phyloP scores from a whole-genome alignment of 352 stramenopile species.

The Lagenidium giganteum region DNA sequence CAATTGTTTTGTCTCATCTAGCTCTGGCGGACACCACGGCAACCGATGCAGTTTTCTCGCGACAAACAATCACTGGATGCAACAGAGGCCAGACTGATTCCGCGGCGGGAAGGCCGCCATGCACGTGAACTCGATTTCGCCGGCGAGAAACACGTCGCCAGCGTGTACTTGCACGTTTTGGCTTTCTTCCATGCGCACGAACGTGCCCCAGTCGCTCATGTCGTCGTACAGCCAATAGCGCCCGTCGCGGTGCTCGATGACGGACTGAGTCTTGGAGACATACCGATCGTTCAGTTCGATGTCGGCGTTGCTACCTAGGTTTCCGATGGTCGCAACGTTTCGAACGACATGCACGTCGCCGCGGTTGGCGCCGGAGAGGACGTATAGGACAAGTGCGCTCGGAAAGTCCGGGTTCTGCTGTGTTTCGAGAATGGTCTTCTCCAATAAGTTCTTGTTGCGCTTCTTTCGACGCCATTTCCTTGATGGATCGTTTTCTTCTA shows the following conservation, averaged over 20 bases:
- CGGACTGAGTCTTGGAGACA: constrained; percentile 32
- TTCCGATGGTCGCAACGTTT: constrained; percentile 43
- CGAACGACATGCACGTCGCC: constrained; percentile 65
- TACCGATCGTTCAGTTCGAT: constrained; percentile 61
- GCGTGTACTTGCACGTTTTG: constrained; percentile 39
- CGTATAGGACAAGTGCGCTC: constrained; percentile 50
- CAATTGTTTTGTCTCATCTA: too few species aligned
- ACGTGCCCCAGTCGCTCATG: constrained; percentile 54
- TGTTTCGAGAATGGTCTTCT: constrained; percentile 34
- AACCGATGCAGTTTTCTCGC: too few species aligned
- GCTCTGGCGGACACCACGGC: too few species aligned
- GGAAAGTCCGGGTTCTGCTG: constrained; percentile 28
- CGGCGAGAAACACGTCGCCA: constrained; percentile 46
- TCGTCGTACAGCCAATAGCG: constrained; percentile 63
- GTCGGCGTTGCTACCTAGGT: constrained; percentile 28
- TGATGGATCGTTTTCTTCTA: constrained; percentile 17
- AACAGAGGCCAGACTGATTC: constrained; percentile 39
- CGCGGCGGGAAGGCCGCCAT: constrained; percentile 36
- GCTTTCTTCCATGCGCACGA: constrained; percentile 49
- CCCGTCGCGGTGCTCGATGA: constrained; percentile 53
- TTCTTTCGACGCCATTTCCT: constrained; percentile 59
- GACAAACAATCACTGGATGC: too few species aligned
- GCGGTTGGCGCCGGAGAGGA: constrained; percentile 53
- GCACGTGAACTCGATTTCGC: constrained; percentile 63
- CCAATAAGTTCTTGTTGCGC: constrained; percentile 44